Conservation (phyloP, 257 asterid genomes). For the Primulina eburnea region DNA sequence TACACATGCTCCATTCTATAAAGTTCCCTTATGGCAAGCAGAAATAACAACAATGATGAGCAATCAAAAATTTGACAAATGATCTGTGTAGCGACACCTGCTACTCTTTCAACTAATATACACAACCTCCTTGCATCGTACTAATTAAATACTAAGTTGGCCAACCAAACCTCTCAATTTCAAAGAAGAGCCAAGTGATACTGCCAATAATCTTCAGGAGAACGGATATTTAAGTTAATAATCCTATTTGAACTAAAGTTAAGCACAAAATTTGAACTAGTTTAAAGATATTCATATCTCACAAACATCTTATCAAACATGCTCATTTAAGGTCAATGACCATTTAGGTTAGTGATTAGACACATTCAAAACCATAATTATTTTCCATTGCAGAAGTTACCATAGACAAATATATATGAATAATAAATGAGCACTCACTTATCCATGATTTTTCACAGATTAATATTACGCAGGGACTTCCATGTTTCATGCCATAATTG, state of each 20-base stretch:
- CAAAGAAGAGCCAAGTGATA: conserved; percentile 14
- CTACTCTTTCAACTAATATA: no score
- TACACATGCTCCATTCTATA: neutral
- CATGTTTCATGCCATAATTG: no score
- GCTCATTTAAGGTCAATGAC: conserved; percentile 1
- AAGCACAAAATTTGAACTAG: conserved; percentile 3
- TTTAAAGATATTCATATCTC: conserved; percentile 14
- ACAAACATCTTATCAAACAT: conserved; percentile 7
- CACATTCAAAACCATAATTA: neutral
- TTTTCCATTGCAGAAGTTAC: conserved; percentile 5
- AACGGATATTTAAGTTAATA: neutral
- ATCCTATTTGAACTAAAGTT: conserved; percentile 15
- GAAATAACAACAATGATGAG: neutral
- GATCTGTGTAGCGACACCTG: no score
- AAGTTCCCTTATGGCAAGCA: conserved; percentile 17
- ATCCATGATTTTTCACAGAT: neutral
- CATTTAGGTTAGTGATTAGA: neutral
- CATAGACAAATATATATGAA: conserved; percentile 12
- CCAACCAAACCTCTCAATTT: conserved; percentile 19
- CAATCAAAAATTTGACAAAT: no score
- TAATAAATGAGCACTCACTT: neutral
- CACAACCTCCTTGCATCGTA: no score
- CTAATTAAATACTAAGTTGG: neutral
- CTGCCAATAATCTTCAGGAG: conserved; percentile 8
- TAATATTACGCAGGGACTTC: neutral